Evolutionary conservation across 768 basidiomycete species (phyloP), one percentile per base, ranked within the genome.

Genomic region (Suillus bovinus): DNA sequence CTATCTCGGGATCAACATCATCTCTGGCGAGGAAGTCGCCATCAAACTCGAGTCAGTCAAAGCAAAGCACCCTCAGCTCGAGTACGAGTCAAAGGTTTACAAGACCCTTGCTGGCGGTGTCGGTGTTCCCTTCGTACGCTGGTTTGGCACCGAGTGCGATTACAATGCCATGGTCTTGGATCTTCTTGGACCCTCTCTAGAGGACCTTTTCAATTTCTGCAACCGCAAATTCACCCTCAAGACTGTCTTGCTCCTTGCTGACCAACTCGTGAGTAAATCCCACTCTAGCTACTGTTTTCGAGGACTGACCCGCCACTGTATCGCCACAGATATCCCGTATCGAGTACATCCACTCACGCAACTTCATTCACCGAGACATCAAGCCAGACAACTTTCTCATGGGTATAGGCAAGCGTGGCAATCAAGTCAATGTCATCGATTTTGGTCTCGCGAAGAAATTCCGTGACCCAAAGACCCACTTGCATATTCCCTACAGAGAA

Each of bases 11-110:
- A 96, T 97, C 77, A 99, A 99, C 84, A 98, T 99, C 81, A 98
- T 99, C 74, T 98, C 96, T 20, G 96, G 96, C 29, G 97, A 99
- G 76, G 97, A 99, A 75, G 96, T 99, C 64, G 97, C 95, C 74
- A 99, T 99, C 85, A 99, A 99, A 80, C 93, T 99, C 70, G 97
- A 99, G 79, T 98, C 96, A 2, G 94, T 99, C 77, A 99, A 99
- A 79, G 97, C 97, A 68, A 99, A 99, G 78, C 97, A 99, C 69
- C 97, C 97, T n/a, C 97, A 99, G 79, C 90, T 99, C 71, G 97
- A 99, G 77, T 99, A 99, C 74, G 96, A 99, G 79, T 90, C 89
- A 67, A 91, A 92, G 77, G 91, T 93, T 54, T 91, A 90, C 80
- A 99, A 98, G 87, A 94, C 94, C n/a, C 87, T 99, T 57, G 96